These are phyloP conservation scores for Claviceps digitariae DNA, from an alignment of 2,329 filamentous ascomycete species.

Conservation along the genomic window DNA sequence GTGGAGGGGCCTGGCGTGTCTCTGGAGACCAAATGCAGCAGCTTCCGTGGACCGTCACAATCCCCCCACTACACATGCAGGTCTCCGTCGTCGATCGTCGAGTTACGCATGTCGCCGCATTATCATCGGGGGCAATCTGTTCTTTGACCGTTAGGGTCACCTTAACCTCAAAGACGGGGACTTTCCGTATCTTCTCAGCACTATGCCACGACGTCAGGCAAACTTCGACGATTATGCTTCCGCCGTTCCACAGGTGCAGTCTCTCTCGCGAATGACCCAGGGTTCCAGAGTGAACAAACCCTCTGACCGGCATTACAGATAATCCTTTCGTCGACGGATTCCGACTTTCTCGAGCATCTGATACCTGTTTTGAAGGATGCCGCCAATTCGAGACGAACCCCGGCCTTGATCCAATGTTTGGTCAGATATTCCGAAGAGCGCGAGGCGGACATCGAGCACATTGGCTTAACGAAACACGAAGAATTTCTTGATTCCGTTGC, in stretches of 20 bases:
- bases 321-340: constrained; percentile 78
- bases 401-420: constrained; percentile 58
- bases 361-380: constrained; percentile 92
- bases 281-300: neutral
- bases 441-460: constrained; percentile 82
- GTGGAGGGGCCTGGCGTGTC: no score
- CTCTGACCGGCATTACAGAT: constrained; percentile 43
- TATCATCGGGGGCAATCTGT: neutral
- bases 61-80: no score
- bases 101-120: neutral
- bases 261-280: neutral
- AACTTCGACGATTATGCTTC: constrained; percentile 33
- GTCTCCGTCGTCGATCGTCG: no score
- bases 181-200: constrained; percentile 7
- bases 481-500: constrained; percentile 92
- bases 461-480: constrained; percentile 91
- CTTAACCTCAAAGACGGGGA: neutral
- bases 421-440: constrained; percentile 68
- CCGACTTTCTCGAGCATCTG: constrained; percentile 89
- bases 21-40: no score
- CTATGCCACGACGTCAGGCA: constrained; percentile 31
- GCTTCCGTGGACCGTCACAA: no score
- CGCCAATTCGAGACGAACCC: constrained; percentile 57
- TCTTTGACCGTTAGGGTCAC: neutral
- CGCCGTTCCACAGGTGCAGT: constrained; percentile 30